phyloP scores from a whole-genome alignment of 2,329 filamentous ascomycete genomes.

The Apiospora sp. region DNA sequence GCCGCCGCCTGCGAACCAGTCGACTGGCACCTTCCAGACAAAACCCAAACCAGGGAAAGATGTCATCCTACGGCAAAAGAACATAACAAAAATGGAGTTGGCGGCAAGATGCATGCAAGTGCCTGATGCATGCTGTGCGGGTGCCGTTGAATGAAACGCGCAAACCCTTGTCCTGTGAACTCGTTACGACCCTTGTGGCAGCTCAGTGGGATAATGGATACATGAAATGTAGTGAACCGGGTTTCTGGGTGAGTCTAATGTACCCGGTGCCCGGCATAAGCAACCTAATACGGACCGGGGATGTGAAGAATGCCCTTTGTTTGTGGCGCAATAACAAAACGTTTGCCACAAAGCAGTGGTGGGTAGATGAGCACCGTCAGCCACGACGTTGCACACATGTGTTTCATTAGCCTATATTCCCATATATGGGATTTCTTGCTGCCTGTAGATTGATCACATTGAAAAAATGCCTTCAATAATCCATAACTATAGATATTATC shows the following conservation, averaged over 20 bases:
- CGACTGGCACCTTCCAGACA: background rate
- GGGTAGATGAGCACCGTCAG: background rate
- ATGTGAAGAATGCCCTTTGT: background rate
- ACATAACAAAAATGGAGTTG: background rate
- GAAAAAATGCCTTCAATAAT: too few relatives aligned
- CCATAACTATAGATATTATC: too few relatives aligned
- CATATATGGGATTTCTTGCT: too few relatives aligned
- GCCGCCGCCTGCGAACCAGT: background rate
- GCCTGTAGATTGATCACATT: too few relatives aligned
- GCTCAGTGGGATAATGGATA: too few relatives aligned
- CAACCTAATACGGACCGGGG: background rate
- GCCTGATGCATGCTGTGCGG: background rate
- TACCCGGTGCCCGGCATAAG: background rate
- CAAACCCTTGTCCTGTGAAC: background rate
- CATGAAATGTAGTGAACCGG: background rate
- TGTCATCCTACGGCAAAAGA: background rate
- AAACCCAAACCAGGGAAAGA: background rate
- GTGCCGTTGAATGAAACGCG: background rate
- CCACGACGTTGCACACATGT: background rate
- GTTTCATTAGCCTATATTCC: background rate
- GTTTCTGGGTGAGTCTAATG: background rate
- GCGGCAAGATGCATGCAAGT: background rate
- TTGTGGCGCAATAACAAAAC: background rate
- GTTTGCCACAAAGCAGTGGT: background rate
- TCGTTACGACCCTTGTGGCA: background rate